These are phyloP conservation scores for Boletus insuetus DNA, from an alignment of 768 basidiomycete species.

Conservation along the genomic window DNA sequence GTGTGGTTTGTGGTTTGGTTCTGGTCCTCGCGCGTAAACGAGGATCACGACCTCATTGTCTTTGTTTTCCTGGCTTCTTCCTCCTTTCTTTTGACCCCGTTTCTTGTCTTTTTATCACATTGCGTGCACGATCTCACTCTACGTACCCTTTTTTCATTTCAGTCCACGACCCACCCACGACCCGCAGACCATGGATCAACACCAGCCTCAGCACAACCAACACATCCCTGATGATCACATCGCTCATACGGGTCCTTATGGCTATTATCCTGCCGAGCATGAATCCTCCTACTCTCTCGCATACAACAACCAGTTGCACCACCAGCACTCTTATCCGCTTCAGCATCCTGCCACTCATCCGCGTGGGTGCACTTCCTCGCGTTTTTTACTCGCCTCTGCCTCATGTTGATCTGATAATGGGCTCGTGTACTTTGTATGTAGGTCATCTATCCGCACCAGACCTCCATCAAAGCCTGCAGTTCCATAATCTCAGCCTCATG, in stretches of 20 bases:
- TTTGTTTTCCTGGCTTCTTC: constrained; percentile 32
- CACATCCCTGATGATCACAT: constrained; percentile 51
- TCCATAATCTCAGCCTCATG: constrained; percentile 64
- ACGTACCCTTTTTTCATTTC: constrained; percentile 31
- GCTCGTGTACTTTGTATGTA: constrained; percentile 49
- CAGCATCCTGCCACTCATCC: constrained; percentile 58
- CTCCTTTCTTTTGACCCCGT: constrained; percentile 36
- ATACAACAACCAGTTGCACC: constrained; percentile 48
- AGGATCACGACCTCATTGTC: constrained; percentile 29
- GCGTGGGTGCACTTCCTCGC: constrained; percentile 62
- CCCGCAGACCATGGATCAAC: constrained; percentile 43
- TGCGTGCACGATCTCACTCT: constrained; percentile 33
- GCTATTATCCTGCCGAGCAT: constrained; percentile 54
- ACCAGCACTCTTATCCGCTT: constrained; percentile 52
- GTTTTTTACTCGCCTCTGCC: constrained; percentile 42
- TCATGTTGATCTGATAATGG: constrained; percentile 68
- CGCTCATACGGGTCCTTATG: constrained; percentile 40
- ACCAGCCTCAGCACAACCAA: constrained; percentile 41
- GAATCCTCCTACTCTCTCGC: constrained; percentile 52
- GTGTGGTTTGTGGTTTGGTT: constrained; percentile 7
- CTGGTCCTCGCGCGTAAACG: constrained; percentile 27
- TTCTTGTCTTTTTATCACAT: constrained; percentile 32
- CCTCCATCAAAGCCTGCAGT: constrained; percentile 63
- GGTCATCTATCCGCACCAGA: constrained; percentile 65
- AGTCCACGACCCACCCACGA: constrained; percentile 35